Base-by-base conservation (phyloP, 2,329 filamentous ascomycete genomes). In the Coniella lustricola region DNA sequence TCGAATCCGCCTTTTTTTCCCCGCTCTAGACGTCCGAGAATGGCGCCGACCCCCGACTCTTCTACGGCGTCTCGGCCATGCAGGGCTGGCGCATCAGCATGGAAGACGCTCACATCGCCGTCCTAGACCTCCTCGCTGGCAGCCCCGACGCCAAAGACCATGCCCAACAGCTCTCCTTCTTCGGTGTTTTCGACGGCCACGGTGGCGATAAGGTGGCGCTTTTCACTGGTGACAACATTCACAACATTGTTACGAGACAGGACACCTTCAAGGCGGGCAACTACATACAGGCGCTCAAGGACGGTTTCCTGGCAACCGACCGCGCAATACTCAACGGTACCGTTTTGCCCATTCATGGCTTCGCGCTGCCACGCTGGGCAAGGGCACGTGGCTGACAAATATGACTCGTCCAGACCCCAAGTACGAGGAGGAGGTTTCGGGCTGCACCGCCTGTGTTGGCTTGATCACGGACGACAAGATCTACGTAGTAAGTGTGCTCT, bases 21-120 rank as follows among this genome's bases (percentile, higher is more conserved):
- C 54, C 33, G 53, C 40, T 57, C 50, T 65, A 97, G 93, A 77
- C 83, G 72, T 98, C 93, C 63, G 84, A 85, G 67, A 83, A 83
- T 65, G 90, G 90, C 70, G 84, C 89, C 73, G 90, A 97, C 87
- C 90, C 95, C 57, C 84, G 88, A 65, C 82, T 95, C 65, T 72
- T 93, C 65, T 98, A 87, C 69, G 93, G 93, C 64, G 83, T 97
- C 57, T 98, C 93, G 57, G 90, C 90, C 70, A 98, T 98, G 93
- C 93, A 98, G 72, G 93, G 93, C 75, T 98, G 93, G 93, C 87
- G 93, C 73, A 97, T 98, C 73, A 95, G 88, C 75, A 98, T 98
- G 93, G 93, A 98, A 69, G 93, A 98, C 67, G 84, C 93, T 55
- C 93, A 98, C 72, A 88, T 87, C 54, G 80, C 87, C 48, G 74